Conservation (phyloP, 2,329 filamentous ascomycete species). For the Calycina herbarum region DNA sequence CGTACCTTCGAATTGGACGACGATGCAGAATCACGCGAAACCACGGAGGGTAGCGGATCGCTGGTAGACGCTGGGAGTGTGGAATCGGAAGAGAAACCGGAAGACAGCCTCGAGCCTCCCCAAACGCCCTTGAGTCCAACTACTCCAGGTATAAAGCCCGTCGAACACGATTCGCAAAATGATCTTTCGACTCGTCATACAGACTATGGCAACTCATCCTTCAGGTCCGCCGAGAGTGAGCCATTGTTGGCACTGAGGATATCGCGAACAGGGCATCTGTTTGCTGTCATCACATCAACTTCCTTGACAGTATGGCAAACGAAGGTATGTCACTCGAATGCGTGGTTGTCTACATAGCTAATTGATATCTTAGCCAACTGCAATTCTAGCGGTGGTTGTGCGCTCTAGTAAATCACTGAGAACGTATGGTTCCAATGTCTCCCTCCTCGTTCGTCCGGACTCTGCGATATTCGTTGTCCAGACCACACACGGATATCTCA, state of each 20-base stretch:
- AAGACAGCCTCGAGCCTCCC: constrained; percentile 30
- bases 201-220: constrained; percentile 20
- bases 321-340: constrained; percentile 58
- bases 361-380: constrained; percentile 66
- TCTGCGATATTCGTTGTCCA: constrained; percentile 89
- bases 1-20: constrained; percentile 59
- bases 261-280: constrained; percentile 77
- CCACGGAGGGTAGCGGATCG: constrained; percentile 39
- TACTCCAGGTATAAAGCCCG: constrained; percentile 58
- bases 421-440: constrained; percentile 81
- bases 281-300: constrained; percentile 82
- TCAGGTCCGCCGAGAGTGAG: constrained; percentile 47
- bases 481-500: constrained; percentile 81
- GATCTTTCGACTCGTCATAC: constrained; percentile 20
- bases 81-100: constrained; percentile 28
- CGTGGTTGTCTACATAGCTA: constrained; percentile 8
- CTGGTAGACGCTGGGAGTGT: constrained; percentile 32
- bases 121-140: constrained; percentile 45
- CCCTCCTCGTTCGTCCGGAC: constrained; percentile 85
- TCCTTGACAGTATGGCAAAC: constrained; percentile 96
- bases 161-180: constrained; percentile 52
- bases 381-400: constrained; percentile 80
- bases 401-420: constrained; percentile 78
- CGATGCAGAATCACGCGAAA: constrained; percentile 50
- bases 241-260: constrained; percentile 73